A percentile compares a stretch with the other conserved stretches of the same genome.
Conservation (phyloP, 1,284 basidiomycete genomes). For the Mycosarcoma mackinlayi region DNA sequence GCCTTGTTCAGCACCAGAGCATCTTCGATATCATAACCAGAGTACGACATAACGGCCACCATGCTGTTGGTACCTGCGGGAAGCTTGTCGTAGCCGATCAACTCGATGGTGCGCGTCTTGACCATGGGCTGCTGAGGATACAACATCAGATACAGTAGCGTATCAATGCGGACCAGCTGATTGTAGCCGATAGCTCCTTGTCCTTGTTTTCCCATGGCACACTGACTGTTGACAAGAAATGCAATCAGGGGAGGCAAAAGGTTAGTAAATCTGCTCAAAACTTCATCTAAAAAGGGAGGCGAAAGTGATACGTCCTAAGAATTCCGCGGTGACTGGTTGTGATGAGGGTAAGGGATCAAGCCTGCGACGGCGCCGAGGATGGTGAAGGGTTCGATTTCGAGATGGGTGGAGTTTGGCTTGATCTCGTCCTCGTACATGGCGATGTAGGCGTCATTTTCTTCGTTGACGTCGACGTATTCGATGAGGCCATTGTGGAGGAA, state of each 20-base stretch:
- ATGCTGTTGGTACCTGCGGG: constrained; percentile 99
- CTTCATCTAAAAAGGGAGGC: not conserved
- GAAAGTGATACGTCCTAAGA: constrained; percentile 75
- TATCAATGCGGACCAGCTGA: constrained; percentile 97
- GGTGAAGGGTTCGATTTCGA: constrained; percentile 99
- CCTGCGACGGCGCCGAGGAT: constrained; percentile 97
- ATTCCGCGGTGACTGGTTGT: constrained; percentile 98
- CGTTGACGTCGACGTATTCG: constrained; percentile 98
- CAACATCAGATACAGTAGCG: constrained; percentile 96
- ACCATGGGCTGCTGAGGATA: constrained; percentile 99
- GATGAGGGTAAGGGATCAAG: constrained; percentile 98
- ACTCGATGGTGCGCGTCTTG: constrained; percentile 89
- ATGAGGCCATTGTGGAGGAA: constrained; percentile 95
- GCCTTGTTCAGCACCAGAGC: constrained; percentile 91
- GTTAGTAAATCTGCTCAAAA: not conserved
- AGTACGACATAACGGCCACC: constrained; percentile 98
- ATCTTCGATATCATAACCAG: constrained; percentile 99
- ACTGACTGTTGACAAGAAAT: constrained; percentile 71
- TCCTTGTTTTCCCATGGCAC: constrained; percentile 99
- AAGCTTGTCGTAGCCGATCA: constrained; percentile 94
- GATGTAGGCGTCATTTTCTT: constrained; percentile 98
- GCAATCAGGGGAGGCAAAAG: not conserved
- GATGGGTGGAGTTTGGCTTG: constrained; percentile 80
- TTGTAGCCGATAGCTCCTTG: constrained; percentile 99
- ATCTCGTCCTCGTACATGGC: constrained; percentile 94